Conservation (phyloP, 2,329 filamentous ascomycete species). For the Cryphonectria naterciae region DNA sequence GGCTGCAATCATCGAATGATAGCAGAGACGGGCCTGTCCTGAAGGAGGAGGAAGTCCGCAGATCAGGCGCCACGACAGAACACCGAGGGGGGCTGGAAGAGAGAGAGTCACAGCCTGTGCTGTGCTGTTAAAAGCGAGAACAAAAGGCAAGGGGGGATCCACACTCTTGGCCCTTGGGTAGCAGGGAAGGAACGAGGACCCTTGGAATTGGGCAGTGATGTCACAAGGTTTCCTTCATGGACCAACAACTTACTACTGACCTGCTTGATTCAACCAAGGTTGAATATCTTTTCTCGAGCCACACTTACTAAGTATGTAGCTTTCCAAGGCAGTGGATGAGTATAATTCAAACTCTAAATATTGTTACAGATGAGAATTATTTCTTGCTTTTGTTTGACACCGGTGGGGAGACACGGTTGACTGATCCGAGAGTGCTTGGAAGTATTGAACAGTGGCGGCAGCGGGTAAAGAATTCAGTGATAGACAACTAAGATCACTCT, state of each 20-base stretch:
- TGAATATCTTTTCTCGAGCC: neutral
- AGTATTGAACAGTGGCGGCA: too few species aligned
- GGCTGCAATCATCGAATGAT: neutral
- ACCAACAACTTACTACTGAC: neutral
- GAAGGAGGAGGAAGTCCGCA: neutral
- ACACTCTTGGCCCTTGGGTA: neutral
- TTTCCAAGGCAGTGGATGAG: neutral
- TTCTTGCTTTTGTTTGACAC: too few species aligned
- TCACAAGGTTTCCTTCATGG: neutral
- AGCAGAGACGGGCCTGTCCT: neutral
- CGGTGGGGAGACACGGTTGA: too few species aligned
- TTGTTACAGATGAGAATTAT: too few species aligned
- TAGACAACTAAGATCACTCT: neutral
- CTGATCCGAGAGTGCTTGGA: too few species aligned
- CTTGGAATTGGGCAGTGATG: conserved; percentile 1
- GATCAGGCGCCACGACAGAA: neutral
- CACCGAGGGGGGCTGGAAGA: neutral
- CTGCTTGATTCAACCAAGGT: neutral
- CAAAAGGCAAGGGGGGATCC: conserved; percentile 6
- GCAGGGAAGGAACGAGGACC: conserved; percentile 1
- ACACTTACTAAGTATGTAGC: too few species aligned
- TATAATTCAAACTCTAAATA: neutral
- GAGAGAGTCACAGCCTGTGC: neutral
- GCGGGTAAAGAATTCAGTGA: neutral
- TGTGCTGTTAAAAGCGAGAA: neutral